Evolutionary conservation across 352 stramenopile species (phyloP), one percentile per base, ranked within the genome.

Genomic region (Blastocystis sp.): DNA sequence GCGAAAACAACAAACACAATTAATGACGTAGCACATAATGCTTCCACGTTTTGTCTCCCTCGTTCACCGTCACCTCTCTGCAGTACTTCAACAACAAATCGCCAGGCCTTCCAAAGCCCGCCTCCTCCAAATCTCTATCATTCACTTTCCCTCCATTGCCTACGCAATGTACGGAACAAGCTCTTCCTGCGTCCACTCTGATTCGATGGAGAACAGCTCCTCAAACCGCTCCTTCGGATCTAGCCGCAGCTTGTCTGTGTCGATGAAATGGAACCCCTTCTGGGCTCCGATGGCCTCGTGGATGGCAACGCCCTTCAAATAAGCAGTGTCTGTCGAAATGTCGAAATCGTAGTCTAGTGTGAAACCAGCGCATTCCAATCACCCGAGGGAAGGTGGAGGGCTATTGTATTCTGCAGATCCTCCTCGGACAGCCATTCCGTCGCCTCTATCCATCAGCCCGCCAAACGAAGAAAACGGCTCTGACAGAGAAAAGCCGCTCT

Each of bases 111-210:
- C 74, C 74, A 52, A 68, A 84, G 10, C 74, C 74, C 21, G 28
- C 54, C 9, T 57, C 38, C 17, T 62, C 21, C n/a, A 84, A 57
- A 48, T 84, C 74, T 57, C 74, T 84, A 84, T 28, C 19, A n/a
- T 19, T 66, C 14, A 66, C 14, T 34, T 2, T 38, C 3, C 38
- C 21, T 42, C 10, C 11, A 21, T 45, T 17, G 1, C 4, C 1
- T 42, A 84, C 74, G 40, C 40, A 14, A 84, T 70, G 34, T 69
- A 84, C 24, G 74, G 74, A 1, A 84, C 40, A 11, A 84, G 48
- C 43, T 84, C 74, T 43, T 84, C 74, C 54, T 84, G 74, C 17
- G n/a, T 69, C 74, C 74, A 84, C n/a, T 84, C 74, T 19, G 74
- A 84, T 34, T 84, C 74, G 40, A 84, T 84, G 7, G 38, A 42